Base-by-base conservation (phyloP, 2,329 filamentous ascomycete genomes). In the Cadophora sp. region DNA sequence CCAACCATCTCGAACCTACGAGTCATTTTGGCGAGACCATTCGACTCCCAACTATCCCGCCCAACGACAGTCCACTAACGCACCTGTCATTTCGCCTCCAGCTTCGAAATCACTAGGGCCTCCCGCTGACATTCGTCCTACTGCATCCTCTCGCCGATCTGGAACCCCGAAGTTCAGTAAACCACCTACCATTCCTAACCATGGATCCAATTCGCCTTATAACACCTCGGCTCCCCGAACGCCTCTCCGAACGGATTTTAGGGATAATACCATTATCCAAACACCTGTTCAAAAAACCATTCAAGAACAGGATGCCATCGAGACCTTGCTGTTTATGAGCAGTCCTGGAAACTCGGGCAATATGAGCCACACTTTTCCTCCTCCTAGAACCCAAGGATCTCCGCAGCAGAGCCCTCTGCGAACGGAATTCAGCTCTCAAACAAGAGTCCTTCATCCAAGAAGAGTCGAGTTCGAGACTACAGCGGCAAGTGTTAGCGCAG, bases 261-360 rank as follows among this genome's bases (percentile, higher is more conserved):
- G 67, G 67, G 71, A 72, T 11, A 70, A 69, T 48, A 39, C 56
- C 13, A 24, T 66, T 18, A 80, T 91, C 4, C 88, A 89, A 68
- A 91, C 90, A 36, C 89, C 76, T 30, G 71, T 89, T 0, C 89
- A 89, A 65, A 89, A 92, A 70, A 88, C 88, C 24, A 81, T 86
- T 9, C 86, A 91, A 61, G 92, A 96, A 75, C 91, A 94, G 74
- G 92, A 95, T 73, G 92, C 92, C 6, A 88, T 95, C 56, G 92
- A 94, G 75, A 91, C 91, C 0, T 80, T 96, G 27, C 82, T 95
- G 30, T 94, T 94, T 75, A 91, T 96, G 88, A 93, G 91, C 74
- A 92, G 90, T 69, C 91, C 91, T 0, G 89, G 89, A 18, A 91
- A 92, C 77, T 90, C 90, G 53, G 83, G 85, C 50, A 88, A 87